Base-by-base conservation (phyloP, 768 basidiomycete genomes). In the Mycena pura region DNA sequence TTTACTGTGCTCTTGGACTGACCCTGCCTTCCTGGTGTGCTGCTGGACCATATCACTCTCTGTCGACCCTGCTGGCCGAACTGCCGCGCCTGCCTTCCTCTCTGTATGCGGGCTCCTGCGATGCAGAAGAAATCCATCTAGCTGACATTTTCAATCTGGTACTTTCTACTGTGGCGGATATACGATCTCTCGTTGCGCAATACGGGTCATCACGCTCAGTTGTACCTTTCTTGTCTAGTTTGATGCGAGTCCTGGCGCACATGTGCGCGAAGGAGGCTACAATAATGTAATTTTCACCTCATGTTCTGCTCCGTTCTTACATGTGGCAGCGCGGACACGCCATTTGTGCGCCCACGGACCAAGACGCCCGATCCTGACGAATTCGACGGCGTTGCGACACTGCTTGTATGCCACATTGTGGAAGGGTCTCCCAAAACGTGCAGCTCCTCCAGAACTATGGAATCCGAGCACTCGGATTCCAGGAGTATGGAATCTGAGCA, bases 1-100 rank as follows among this genome's bases (percentile, higher is more conserved):
- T 58, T 25, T 50, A 28, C 29, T 6, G 29, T 15, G n/a, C 29
- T 27, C 13, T 14, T 1, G n/a, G 17, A 25, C 0, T 25, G 2
- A 25, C 57, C 31, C 43, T 59, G 4, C 57, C 57, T 9, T 45
- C 57, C 49, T 59, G 49, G 57, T 59, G 57, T 52, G 49, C 25
- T 17, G 28, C 49, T 52, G 57, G 49, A 21, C 57, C 49, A 14
- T 59, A 59, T 38, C 57, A 21, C 28, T 44, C 21, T 41, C 10
- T 57, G 32, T 48, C 47, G 47, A 46, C 47, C 13, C 56, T 57
- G 4, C 8, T 57, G 21, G 29, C 56, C 34, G 56, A 57, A 43
- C 46, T 57, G 15, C 24, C 56, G 19, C 6, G 32, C 31, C 27
- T 38, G 11, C 36, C 46, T 3, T 40, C 46, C 21, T 14, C 29